Evolutionary conservation across 129 eudicot species (phyloP), one percentile per base, ranked within the genome.

Genomic region (Pseudognaphalium luteoalbum): DNA sequence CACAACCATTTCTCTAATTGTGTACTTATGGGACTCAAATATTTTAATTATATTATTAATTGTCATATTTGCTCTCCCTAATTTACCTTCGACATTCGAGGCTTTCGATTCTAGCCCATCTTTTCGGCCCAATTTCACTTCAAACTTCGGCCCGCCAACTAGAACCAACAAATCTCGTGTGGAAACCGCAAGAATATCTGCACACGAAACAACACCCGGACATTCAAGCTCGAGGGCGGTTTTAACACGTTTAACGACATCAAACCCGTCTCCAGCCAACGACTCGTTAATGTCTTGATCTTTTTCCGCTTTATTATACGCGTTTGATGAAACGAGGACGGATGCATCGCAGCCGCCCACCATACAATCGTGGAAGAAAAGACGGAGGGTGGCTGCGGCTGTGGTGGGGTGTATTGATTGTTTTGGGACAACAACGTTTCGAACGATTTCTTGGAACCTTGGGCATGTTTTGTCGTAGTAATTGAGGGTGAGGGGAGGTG

Each of bases 341-440:
- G 92, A 89, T 8, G 85, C 90, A 69, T 89, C 96, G 22, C 96
- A 89, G 35, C 96, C 96, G 0, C 74, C 83, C 1, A 89, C 87
- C 91, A 89, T 84, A 76, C 96, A 89, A 57, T 89, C 96, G 32
- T 89, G 96, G 85, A 89, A 87, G 82, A 87, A 87, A 58, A 84
- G 71, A 33, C 91, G 89, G 73, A 89, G 89, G 74, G 82, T 80
- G 80, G 91, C 96, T 14, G 91, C 96, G 0, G 96, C 96, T 57
- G 96, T 85, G 80, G 91, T 87, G 34, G 96, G 90, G 71, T 9
- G 56, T 59, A 74, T 11, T 0, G 70, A 9, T 76, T 88, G 94
- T 61, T 86, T 88, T 0, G 82, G 77, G 32, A 78, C 70, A 58
- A 81, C 74, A 7, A 75, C 12, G 21, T 73, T 74, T 28, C 58